A percentile compares a stretch with the other conserved stretches of the same genome.
phyloP scores from a whole-genome alignment of 2,329 filamentous ascomycete species.

The Cladosporium sp. region DNA sequence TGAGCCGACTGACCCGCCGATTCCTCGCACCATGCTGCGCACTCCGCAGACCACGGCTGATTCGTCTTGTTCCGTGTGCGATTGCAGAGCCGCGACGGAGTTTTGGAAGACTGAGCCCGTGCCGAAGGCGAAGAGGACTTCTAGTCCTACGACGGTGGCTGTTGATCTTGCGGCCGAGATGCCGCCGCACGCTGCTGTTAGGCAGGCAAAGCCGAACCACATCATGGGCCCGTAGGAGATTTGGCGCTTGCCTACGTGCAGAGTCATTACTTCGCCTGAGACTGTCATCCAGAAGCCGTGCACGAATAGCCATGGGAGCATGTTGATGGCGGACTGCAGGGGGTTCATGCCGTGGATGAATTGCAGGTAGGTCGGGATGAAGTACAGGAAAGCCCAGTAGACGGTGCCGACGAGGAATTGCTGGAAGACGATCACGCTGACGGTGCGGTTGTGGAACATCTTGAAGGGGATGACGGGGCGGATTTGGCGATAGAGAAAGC shows the following conservation, averaged over 20 bases:
- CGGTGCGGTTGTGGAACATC: slow-evolving; percentile 22
- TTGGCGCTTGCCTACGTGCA: slow-evolving; percentile 4
- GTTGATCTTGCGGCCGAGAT: not conserved
- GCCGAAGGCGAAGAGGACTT: slow-evolving; percentile 19
- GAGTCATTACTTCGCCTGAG: slow-evolving; percentile 17
- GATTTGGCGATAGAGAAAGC: slow-evolving; percentile 11
- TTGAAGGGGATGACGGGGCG: slow-evolving; percentile 22
- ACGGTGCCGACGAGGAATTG: slow-evolving; percentile 21
- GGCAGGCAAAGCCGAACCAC: slow-evolving; percentile 17
- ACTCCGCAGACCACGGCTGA: slow-evolving; percentile 20
- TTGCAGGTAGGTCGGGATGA: slow-evolving; percentile 19
- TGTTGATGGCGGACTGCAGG: slow-evolving; percentile 13
- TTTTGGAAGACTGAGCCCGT: slow-evolving; percentile 24
- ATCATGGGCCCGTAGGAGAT: slow-evolving; percentile 19
- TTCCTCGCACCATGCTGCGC: slow-evolving; percentile 21
- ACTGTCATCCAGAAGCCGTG: slow-evolving; percentile 19
- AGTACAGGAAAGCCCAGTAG: slow-evolving; percentile 23
- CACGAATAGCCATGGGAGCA: slow-evolving; percentile 20
- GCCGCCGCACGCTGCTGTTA: slow-evolving; percentile 15
- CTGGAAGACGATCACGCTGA: slow-evolving; percentile 19
- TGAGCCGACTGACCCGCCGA: slow-evolving; percentile 22
- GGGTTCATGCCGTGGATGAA: slow-evolving; percentile 15
- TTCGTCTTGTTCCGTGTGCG: slow-evolving; percentile 17
- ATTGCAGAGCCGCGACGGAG: slow-evolving; percentile 21
- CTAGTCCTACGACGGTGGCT: slow-evolving; percentile 13